Conservation (phyloP, 257 asterid species). For the Haberlea rhodopensis region DNA sequence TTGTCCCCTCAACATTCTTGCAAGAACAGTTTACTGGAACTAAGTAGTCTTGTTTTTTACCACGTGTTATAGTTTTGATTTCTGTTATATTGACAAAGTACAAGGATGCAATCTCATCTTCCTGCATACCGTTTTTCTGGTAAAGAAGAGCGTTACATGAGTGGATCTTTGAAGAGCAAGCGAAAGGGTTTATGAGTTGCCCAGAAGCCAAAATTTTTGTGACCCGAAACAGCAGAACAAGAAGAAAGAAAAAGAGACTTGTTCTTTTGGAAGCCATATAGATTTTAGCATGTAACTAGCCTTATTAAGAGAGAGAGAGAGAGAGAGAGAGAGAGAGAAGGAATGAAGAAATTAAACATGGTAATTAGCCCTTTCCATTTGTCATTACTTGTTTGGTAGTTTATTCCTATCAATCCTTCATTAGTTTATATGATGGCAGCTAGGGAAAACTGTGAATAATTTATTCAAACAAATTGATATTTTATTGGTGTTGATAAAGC, state of each 20-base stretch:
- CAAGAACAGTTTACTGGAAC: conserved; percentile 64
- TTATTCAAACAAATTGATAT: not conserved
- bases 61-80: conserved; percentile 31
- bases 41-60: conserved; percentile 40
- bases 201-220: conserved; percentile 17
- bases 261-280: conserved; percentile 41
- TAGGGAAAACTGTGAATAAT: conserved; percentile 13
- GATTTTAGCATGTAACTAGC: conserved; percentile 23
- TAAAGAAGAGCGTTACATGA: conserved; percentile 59
- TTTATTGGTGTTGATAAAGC: conserved; percentile 15
- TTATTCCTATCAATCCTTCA: conserved; percentile 16
- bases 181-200: conserved; percentile 39
- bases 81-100: conserved; percentile 49
- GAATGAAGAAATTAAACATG: conserved; percentile 17
- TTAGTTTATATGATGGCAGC: conserved; percentile 20
- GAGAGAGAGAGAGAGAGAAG: no score
- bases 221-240: conserved; percentile 16
- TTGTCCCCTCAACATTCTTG: conserved; percentile 40
- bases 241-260: conserved; percentile 30
- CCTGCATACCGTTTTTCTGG: conserved; percentile 46
- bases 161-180: conserved; percentile 38
- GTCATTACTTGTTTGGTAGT: conserved; percentile 37
- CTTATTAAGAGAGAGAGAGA: conserved; percentile 12
- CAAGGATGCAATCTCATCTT: conserved; percentile 37
- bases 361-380: conserved; percentile 28